A percentile compares a stretch with the other conserved stretches of the same genome.
phyloP scores from a whole-genome alignment of 2,329 filamentous ascomycete genomes.

The Helotiales sp. region DNA sequence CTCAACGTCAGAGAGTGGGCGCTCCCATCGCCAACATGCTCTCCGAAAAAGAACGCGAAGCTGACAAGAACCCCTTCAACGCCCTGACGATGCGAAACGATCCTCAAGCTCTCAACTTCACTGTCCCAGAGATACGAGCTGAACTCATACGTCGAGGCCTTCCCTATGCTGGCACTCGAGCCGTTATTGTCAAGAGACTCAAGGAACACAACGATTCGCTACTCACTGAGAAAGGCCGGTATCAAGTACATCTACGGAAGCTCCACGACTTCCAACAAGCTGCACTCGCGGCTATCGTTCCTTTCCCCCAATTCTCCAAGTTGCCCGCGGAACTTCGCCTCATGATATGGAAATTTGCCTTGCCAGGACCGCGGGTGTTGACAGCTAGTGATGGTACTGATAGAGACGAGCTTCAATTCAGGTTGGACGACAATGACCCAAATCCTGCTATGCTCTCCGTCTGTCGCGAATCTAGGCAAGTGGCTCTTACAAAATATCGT shows the following conservation, averaged over 20 bases:
- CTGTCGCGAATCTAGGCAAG: neutral
- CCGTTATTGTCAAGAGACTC: neutral
- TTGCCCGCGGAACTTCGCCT: neutral
- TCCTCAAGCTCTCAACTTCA: neutral
- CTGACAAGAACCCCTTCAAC: too few species aligned
- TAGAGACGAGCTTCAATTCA: neutral
- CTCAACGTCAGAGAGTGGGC: too few species aligned
- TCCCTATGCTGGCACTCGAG: neutral
- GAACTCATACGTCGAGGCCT: neutral
- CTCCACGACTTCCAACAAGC: neutral
- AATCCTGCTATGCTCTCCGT: neutral
- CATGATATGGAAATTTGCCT: neutral
- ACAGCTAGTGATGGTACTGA: neutral
- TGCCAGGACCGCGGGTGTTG: neutral
- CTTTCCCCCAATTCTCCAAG: neutral
- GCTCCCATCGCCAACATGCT: too few species aligned
- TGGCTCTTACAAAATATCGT: neutral
- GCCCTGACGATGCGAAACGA: neutral
- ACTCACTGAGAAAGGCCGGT: neutral
- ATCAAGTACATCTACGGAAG: neutral
- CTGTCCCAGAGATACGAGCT: neutral
- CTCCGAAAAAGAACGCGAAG: too few species aligned
- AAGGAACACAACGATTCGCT: neutral
- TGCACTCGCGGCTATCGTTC: neutral
- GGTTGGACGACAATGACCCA: neutral